phyloP scores from a whole-genome alignment of 75 land plant genomes.

The Cunninghamia lanceolata region DNA sequence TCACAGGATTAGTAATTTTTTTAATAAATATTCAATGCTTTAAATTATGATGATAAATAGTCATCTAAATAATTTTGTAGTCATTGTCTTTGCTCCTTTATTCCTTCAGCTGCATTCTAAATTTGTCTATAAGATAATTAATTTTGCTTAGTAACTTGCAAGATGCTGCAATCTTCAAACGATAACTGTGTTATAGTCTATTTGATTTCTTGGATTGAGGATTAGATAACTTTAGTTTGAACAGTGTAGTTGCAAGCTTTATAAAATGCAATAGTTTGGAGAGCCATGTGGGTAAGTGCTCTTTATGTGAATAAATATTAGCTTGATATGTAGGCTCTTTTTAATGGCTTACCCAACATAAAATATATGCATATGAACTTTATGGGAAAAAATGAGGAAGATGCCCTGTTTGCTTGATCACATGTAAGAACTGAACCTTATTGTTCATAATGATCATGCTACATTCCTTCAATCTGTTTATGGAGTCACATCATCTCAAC shows the following conservation, averaged over 20 bases:
- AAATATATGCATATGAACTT: not conserved
- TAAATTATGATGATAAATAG: not conserved
- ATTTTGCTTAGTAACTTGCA: not conserved
- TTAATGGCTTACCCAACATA: not conserved
- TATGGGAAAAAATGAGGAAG: not conserved
- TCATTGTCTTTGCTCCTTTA: not conserved
- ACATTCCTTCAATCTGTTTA: no score
- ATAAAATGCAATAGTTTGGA: not conserved
- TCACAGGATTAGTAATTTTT: not conserved
- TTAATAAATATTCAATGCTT: not conserved
- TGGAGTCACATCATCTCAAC: not conserved
- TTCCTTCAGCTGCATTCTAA: not conserved
- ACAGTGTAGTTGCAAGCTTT: not conserved
- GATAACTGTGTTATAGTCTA: not conserved
- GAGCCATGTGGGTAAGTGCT: not conserved
- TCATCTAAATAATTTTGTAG: not conserved
- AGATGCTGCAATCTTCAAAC: not conserved
- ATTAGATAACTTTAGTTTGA: not conserved
- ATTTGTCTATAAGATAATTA: not conserved
- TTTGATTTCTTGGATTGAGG: not conserved
- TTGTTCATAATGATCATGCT: not conserved
- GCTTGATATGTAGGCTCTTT: not conserved
- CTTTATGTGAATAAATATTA: not conserved
- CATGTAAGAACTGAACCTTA: not conserved
- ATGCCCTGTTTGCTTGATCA: not conserved